A percentile compares a stretch with the other conserved stretches of the same genome.
Evolutionary conservation across 2,329 filamentous ascomycete genomes (phyloP).

Genomic region (Aspergillus terreus): DNA sequence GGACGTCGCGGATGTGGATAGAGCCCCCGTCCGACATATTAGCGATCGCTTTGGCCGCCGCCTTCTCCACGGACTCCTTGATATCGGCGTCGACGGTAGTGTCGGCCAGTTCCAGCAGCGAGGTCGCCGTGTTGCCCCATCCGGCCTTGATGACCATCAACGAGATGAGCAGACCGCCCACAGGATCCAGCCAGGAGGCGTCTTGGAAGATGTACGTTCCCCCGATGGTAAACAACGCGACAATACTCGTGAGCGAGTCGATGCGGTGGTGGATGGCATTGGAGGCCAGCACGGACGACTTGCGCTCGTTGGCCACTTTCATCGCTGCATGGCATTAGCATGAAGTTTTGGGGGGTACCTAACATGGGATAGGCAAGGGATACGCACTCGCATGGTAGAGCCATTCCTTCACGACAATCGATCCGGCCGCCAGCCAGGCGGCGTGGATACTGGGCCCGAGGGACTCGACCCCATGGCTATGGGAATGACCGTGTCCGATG

Average conservation of each 20-base stretch:
- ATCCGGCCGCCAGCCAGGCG: constrained; percentile 87
- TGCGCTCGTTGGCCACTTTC: constrained; percentile 90
- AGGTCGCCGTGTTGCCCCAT: constrained; percentile 75
- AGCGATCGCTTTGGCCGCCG: constrained; percentile 58
- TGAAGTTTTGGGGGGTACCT: too few relatives aligned
- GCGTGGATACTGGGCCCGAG: constrained; percentile 83
- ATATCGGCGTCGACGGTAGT: constrained; percentile 82
- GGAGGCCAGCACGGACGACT: constrained; percentile 91
- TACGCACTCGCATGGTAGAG: constrained; percentile 88
- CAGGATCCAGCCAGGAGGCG: constrained; percentile 88
- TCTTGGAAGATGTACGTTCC: constrained; percentile 82
- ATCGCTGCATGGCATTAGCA: constrained; percentile 58
- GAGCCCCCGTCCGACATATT: constrained; percentile 53
- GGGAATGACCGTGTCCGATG: constrained; percentile 56
- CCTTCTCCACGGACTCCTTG: constrained; percentile 65
- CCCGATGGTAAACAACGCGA: constrained; percentile 82
- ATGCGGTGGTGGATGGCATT: constrained; percentile 96
- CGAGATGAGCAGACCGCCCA: constrained; percentile 88
- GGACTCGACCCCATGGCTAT: constrained; percentile 50
- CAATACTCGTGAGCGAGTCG: constrained; percentile 91
- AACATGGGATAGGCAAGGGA: neutral
- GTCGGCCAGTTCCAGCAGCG: constrained; percentile 87
- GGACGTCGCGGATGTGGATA: constrained; percentile 71
- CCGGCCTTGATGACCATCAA: constrained; percentile 90
- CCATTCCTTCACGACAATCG: constrained; percentile 93